Evolutionary conservation across 2,329 filamentous ascomycete species (phyloP), one percentile per base, ranked within the genome.

Genomic region (Penicillium sp.): DNA sequence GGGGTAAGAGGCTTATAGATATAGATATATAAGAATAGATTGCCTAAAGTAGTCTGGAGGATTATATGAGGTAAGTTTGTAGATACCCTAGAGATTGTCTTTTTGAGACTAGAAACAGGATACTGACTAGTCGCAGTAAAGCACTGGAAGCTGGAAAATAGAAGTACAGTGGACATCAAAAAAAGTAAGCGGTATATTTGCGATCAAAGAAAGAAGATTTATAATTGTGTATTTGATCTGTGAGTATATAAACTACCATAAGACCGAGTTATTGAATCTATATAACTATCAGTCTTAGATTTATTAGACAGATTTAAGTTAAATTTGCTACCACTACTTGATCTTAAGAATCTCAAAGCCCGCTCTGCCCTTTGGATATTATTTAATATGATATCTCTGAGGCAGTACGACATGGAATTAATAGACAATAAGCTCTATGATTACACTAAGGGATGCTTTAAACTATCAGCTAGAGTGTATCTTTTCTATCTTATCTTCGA

Each of bases 401-500:
- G 31, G n/a, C 31, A 47, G 24, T 16, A 7, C 1, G 44, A 48
- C 24, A 18, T 46, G 21, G 53, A 48, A n/a, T 21, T 14, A 19
- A 28, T 26, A 13, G 53, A 55, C 24, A 13, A 26, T n/a, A 40
- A 37, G n/a, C 43, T 55, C 16, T 42, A 26, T 45, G 43, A 34
- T 10, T 55, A 55, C 36, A 21, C 34, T 19, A 26, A 52, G 37
- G 26, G 36, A 29, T 34, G 29, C 21, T 55, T 51, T 36, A 19
- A 29, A n/a, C 16, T 44, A 40, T 45, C 45, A 23, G 45, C 49
- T 16, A 48, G 49, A n/a, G 52, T 58, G 7, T 19, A 50, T n/a
- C 46, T 58, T 10, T 55, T 50, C 10, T 46, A 42, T 23, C 52
- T 58, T 18, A n/a, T 26, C 13, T 52, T 53, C 21, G 45, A 45